Base-by-base conservation (phyloP, 306 rosid species). In the Trifolium dubium region DNA sequence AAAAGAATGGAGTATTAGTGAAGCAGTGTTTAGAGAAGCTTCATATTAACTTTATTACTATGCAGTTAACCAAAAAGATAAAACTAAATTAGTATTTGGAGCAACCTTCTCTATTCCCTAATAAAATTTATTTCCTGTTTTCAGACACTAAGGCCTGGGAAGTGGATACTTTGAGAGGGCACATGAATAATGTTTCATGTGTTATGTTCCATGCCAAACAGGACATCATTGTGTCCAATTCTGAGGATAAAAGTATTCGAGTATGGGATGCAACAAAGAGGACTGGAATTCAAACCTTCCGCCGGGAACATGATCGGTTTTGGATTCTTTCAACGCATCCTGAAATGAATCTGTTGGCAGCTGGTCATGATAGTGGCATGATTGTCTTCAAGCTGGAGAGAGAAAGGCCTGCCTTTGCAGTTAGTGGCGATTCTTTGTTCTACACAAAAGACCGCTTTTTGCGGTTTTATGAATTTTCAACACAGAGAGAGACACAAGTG, bases 321-420 rank as follows among this genome's bases (percentile, higher is more conserved):
- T 93, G 98, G 98, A 93, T 93, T 85, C 98, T 93, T 74, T 82
- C 97, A 32, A 84, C 97, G 65, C 98, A 93, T 75, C 98, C 98
- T 58, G 97, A 93, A 85, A 91, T 93, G 97, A 93, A 93, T 85
- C 84, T 93, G 69, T 83, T 93, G 86, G 98, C 98, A 23, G 98
- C 98, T 30, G 98, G 97, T 69, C 98, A 93, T 83, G 98, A 93
- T 76, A 93, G 96, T 74, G 98, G 98, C 62, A 86, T 93, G 98
- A 88, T 93, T 46, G 98, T 93, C 55, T 93, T 93, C 70, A 93
- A 93, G 84, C 74, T 93, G 76, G 98, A 89, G 87, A 89, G 98
- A 79, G 98, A 93, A 66, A 91, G 98, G 5, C 98, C 97, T 0
- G 97, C 97, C 30, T 89, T 93, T 70, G 86, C 90, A 0, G 88